Evolutionary conservation across 1,284 basidiomycete species (phyloP), one percentile per base, ranked within the genome.

Genomic region (Stygiomarasmius scandens): DNA sequence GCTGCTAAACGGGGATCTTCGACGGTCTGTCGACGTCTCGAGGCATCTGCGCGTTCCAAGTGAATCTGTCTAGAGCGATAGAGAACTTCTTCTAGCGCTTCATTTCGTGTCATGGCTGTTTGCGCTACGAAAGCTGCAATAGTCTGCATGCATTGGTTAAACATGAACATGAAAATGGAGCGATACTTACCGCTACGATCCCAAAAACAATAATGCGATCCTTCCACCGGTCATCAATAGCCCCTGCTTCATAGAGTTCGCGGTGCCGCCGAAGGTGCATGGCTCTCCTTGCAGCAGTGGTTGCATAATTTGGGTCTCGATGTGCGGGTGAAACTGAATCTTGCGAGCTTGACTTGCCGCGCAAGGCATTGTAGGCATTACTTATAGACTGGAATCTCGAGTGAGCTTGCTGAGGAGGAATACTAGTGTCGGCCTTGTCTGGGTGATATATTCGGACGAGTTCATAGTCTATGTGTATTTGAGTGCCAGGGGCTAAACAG

Each of bases 371-470:
- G 59, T 84, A 83, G 14, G 82, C 81, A 2, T 72, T 61, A 20
- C 74, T 75, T 56, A 84, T 81, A 3, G 80, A 74, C 59, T 83
- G 83, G 65, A 88, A 88, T 8, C 81, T 80, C 14, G 77, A 72
- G 66, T 86, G 84, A 0, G 82, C 82, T n/a, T 76, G 66, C 16
- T 80, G 77, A 1, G 80, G 69, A 8, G 82, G 66, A 16, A 78
- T 58, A 12, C 71, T 72, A n/a, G 72, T 67, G 23, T 74, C 69
- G 8, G 76, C 72, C 52, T 83, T 84, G 71, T 88, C 86, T 10
- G 86, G 86, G 64, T 88, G 86, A 66, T 87, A 86, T 55, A 86
- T 77, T 43, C 81, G 74, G 12, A 87, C 86, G 32, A 88, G 82
- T 60, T 86, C 85, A 64, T 81, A 86, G 69, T 87, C 86, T 87